phyloP scores from a whole-genome alignment of 768 basidiomycete genomes.

The Mycena crocata region DNA sequence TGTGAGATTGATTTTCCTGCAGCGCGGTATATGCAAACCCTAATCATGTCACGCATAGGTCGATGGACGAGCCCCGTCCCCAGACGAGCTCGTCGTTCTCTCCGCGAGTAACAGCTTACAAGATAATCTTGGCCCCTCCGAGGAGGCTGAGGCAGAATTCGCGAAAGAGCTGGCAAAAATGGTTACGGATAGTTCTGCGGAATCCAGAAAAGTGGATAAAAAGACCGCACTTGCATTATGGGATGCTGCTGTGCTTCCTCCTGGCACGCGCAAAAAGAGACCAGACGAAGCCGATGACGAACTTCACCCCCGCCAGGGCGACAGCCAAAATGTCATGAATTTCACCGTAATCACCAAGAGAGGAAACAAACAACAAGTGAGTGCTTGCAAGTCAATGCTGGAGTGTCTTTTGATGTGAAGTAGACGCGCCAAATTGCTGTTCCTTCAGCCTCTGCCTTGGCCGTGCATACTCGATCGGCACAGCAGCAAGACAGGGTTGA shows the following conservation, averaged over 20 bases:
- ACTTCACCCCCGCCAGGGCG: conserved; percentile 48
- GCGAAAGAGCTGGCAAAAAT: conserved; percentile 96
- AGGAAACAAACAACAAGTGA: conserved; percentile 92
- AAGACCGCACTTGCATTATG: conserved; percentile 88
- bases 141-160: conserved; percentile 94
- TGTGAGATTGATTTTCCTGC: conserved; percentile 52
- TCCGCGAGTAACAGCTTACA: conserved; percentile 65
- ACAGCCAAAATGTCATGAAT: conserved; percentile 72
- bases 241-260: conserved; percentile 86
- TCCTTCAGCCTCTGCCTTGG: conserved; percentile 88
- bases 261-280: conserved; percentile 73
- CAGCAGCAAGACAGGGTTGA: conserved; percentile 96
- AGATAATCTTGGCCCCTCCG: conserved; percentile 83
- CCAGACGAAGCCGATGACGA: conserved; percentile 70
- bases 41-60: conserved; percentile 46
- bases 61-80: conserved; percentile 81
- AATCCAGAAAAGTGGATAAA: conserved; percentile 88
- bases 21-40: background rate
- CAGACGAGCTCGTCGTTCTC: conserved; percentile 82
- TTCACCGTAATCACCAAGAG: conserved; percentile 94
- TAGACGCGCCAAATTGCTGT: conserved; percentile 91
- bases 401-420: conserved; percentile 1
- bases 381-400: conserved; percentile 33
- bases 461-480: conserved; percentile 90
- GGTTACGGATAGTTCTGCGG: conserved; percentile 87